Conservation (phyloP, 148 eudicot genomes). For the Selenicereus undatus region DNA sequence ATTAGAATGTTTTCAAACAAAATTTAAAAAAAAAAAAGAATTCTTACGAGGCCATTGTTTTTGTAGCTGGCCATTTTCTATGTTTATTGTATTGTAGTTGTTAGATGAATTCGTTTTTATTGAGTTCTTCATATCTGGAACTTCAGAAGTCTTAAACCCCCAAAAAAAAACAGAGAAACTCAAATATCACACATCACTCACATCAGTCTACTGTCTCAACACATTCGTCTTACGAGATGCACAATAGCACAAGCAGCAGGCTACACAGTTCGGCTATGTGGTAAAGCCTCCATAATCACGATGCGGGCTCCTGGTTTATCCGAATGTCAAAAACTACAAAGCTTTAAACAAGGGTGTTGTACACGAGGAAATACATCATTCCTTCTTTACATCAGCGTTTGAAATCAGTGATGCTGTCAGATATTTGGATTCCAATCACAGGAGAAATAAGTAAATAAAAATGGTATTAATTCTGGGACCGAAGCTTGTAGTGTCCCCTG, state of each 20-base stretch:
- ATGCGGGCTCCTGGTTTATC: neutral
- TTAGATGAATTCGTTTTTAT: too few species aligned
- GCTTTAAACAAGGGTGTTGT: neutral
- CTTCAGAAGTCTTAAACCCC: too few species aligned
- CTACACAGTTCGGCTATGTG: neutral
- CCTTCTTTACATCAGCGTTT: constrained; percentile 18
- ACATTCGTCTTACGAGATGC: neutral
- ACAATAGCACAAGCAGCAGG: neutral
- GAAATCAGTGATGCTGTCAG: neutral
- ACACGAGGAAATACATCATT: constrained; percentile 1
- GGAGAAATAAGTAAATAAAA: neutral
- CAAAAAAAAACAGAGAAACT: too few species aligned
- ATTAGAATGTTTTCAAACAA: too few species aligned
- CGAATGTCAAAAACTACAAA: neutral
- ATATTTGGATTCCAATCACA: neutral
- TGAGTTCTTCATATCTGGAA: too few species aligned
- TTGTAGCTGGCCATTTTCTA: too few species aligned
- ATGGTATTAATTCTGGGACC: neutral
- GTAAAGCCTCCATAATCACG: neutral
- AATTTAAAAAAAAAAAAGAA: too few species aligned
- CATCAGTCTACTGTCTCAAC: neutral
- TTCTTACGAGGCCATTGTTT: too few species aligned
- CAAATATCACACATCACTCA: too few species aligned
- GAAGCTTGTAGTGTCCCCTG: neutral
- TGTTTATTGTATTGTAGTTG: too few species aligned